phyloP scores from a whole-genome alignment of 208 protist genomes.

The Sergeia podlipaevii region DNA sequence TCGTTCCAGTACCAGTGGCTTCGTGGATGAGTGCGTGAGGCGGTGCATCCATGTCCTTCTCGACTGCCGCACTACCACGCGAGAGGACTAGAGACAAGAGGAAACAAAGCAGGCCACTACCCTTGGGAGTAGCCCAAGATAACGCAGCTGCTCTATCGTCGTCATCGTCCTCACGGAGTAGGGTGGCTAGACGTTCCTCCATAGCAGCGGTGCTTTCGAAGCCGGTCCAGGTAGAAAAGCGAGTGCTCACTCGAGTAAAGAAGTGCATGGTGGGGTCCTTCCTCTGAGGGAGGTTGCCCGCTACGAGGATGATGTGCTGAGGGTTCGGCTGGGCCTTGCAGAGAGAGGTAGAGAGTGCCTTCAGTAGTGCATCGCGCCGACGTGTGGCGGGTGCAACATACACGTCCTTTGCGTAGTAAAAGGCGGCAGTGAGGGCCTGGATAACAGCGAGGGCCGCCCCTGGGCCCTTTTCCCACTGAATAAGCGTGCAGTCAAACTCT shows the following conservation, averaged over 20 bases:
- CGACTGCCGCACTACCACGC: conserved; percentile 14
- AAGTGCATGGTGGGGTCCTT: neutral
- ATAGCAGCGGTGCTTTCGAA: too few relatives aligned
- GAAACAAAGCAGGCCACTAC: conserved; percentile 66
- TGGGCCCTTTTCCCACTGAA: conserved; percentile 54
- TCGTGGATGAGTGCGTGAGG: conserved; percentile 12
- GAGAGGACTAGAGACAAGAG: conserved; percentile 67
- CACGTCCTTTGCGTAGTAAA: conserved; percentile 59
- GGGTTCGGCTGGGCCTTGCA: conserved; percentile 52
- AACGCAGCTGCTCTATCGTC: too few relatives aligned
- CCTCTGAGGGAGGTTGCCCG: conserved; percentile 19
- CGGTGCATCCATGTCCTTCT: conserved; percentile 1
- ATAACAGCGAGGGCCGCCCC: conserved; percentile 61
- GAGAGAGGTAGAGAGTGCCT: conserved; percentile 48
- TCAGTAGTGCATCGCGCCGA: conserved; percentile 43
- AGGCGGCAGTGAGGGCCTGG: conserved; percentile 61
- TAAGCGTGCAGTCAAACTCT: conserved; percentile 51
- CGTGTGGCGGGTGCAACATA: conserved; percentile 44
- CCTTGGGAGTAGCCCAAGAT: conserved; percentile 60
- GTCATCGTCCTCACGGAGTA: too few relatives aligned
- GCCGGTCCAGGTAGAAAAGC: too few relatives aligned
- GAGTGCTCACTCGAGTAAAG: too few relatives aligned
- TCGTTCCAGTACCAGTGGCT: conserved; percentile 26
- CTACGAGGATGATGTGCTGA: conserved; percentile 49
- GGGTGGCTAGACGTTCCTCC: conserved; percentile 6